Conservation (phyloP, 2,329 filamentous ascomycete species). For the Didymella pinodella region DNA sequence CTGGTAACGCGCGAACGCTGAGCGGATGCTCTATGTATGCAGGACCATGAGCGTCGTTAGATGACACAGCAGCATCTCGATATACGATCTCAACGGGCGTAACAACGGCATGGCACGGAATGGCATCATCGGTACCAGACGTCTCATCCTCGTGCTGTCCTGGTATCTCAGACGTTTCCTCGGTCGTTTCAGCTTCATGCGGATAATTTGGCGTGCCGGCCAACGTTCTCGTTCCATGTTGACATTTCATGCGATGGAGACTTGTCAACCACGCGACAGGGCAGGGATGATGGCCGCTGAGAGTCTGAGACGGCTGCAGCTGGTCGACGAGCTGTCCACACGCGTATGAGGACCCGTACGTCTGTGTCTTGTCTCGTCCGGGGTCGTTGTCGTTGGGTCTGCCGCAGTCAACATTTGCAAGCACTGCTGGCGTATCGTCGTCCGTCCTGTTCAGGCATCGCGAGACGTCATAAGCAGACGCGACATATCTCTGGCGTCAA, state of each 20-base stretch:
- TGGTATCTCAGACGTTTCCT: slow-evolving; percentile 14
- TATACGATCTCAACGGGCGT: slow-evolving; percentile 16
- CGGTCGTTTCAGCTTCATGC: slow-evolving; percentile 20
- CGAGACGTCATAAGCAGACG: neutral
- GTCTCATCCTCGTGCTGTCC: slow-evolving; percentile 1
- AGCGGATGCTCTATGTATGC: slow-evolving; percentile 2
- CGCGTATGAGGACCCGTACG: slow-evolving; percentile 11
- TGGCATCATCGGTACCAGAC: slow-evolving; percentile 15
- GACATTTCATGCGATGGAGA: slow-evolving; percentile 20
- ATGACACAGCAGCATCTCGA: slow-evolving; percentile 14
- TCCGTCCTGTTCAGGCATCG: slow-evolving; percentile 1
- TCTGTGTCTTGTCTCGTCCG: slow-evolving; percentile 14
- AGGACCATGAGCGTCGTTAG: slow-evolving; percentile 6
- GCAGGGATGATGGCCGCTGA: slow-evolving; percentile 13
- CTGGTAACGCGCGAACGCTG: neutral
- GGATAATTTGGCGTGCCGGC: slow-evolving; percentile 11
- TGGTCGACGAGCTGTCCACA: slow-evolving; percentile 17
- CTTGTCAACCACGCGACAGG: slow-evolving; percentile 19
- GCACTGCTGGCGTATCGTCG: neutral
- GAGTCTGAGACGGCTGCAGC: slow-evolving; percentile 7
- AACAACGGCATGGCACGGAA: slow-evolving; percentile 10
- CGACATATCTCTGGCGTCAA: slow-evolving; percentile 1
- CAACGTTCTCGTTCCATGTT: slow-evolving; percentile 13
- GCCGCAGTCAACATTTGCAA: neutral
- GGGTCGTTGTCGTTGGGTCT: slow-evolving; percentile 7